Conservation (phyloP, 768 basidiomycete species). For the Peribolospora baueri region DNA sequence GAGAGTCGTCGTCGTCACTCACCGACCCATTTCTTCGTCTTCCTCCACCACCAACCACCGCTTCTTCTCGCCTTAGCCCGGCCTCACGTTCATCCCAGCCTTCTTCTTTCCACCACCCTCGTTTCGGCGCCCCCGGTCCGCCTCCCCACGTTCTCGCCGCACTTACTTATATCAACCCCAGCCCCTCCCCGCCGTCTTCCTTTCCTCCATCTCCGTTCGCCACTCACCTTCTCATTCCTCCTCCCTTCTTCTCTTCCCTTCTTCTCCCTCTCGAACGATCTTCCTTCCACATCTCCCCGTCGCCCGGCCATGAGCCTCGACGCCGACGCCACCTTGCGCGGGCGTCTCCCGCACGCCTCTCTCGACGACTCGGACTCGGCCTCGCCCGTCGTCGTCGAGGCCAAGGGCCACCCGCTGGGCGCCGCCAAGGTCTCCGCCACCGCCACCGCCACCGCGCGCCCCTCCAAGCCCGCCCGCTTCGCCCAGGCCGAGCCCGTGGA, state of each 20-base stretch:
- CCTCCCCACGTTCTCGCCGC: no score
- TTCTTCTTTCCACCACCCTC: no score
- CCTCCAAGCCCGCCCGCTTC: neutral
- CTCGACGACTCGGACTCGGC: neutral
- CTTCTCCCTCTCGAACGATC: neutral
- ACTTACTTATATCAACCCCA: no score
- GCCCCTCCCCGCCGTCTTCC: no score
- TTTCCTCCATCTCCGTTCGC: neutral
- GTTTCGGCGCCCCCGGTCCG: no score
- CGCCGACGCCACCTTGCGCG: neutral
- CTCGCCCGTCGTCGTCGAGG: no score
- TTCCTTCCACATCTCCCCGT: neutral
- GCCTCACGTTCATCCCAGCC: no score
- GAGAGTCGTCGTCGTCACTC: no score
- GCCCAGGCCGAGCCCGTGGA: neutral
- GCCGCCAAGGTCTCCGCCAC: slow-evolving; percentile 1
- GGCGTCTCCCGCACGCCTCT: neutral
- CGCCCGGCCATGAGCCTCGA: neutral
- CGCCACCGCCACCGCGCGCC: slow-evolving; percentile 1
- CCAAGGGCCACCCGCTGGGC: no score
- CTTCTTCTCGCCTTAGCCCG: no score
- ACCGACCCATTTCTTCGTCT: no score
- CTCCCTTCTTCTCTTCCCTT: neutral
- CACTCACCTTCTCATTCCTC: neutral
- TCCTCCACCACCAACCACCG: no score